Conservation (phyloP, 2,329 filamentous ascomycete species). For the Microascus cirrosus region DNA sequence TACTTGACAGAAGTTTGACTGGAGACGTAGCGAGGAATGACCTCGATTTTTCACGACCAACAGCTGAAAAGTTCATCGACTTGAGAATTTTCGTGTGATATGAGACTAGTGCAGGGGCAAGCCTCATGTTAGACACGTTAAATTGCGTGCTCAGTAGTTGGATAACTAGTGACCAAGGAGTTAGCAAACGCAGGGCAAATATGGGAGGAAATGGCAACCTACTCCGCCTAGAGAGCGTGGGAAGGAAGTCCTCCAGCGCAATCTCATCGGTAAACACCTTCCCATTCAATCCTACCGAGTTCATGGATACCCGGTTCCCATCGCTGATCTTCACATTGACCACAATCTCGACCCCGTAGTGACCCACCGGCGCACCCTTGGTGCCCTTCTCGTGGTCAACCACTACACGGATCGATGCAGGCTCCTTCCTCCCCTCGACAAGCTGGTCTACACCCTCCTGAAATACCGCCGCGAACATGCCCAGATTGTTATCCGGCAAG, state of each 20-base stretch:
- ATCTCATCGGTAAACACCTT: conserved; percentile 65
- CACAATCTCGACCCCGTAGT: conserved; percentile 61
- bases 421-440: conserved; percentile 52
- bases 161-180: conserved; percentile 41
- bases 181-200: conserved; percentile 17
- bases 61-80: conserved; percentile 50
- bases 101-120: conserved; percentile 60
- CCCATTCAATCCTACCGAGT: conserved; percentile 54
- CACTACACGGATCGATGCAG: conserved; percentile 61
- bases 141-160: conserved; percentile 63
- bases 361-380: conserved; percentile 53
- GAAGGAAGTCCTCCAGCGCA: conserved; percentile 59
- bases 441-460: conserved; percentile 56
- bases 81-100: conserved; percentile 71
- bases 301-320: conserved; percentile 34
- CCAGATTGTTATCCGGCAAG: conserved; percentile 48
- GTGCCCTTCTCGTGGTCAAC: conserved; percentile 58
- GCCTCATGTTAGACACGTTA: conserved; percentile 49
- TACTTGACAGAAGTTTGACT: conserved; percentile 78
- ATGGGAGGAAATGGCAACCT: conserved; percentile 19
- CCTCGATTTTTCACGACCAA: conserved; percentile 52
- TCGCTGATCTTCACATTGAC: conserved; percentile 49
- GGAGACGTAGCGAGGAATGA: conserved; percentile 73
- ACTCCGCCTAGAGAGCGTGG: conserved; percentile 65
- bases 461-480: conserved; percentile 56